Conservation (phyloP, 345 rosid species). For the rapeseed (Brassica napus) region DNA sequence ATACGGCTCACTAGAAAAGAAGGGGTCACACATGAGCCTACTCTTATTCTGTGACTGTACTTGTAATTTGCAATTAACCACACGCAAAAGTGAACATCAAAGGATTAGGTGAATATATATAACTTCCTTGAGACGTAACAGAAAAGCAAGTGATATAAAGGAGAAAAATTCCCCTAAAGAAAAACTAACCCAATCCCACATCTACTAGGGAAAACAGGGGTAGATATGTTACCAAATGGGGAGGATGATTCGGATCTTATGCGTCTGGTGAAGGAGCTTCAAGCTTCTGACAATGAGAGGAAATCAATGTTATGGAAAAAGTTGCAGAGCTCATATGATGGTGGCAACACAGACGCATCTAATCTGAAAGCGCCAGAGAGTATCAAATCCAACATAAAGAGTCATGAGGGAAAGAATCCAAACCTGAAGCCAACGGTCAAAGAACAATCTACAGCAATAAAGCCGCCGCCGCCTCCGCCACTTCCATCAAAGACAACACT, state of each 20-base stretch:
- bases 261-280: constrained; percentile 63
- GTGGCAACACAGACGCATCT: too few species aligned
- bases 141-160: constrained; percentile 23
- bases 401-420: too few species aligned
- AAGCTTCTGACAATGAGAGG: constrained; percentile 80
- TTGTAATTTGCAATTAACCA: constrained; percentile 9
- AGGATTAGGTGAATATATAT: constrained; percentile 35
- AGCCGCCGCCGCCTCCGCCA: constrained; percentile 78
- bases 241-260: constrained; percentile 56
- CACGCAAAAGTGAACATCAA: constrained; percentile 32
- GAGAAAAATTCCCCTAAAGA: constrained; percentile 5
- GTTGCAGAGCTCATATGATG: constrained; percentile 62
- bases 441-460: constrained; percentile 26
- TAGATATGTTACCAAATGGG: constrained; percentile 46
- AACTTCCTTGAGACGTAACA: constrained; percentile 27
- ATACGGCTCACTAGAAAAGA: not conserved
- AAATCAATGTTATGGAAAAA: constrained; percentile 89
- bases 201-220: constrained; percentile 3
- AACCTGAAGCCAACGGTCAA: too few species aligned
- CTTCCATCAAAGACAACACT: constrained; percentile 54
- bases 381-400: too few species aligned
- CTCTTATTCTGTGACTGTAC: constrained; percentile 16
- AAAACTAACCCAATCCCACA: constrained; percentile 18
- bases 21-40: constrained; percentile 17
- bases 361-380: too few species aligned